A percentile compares a stretch with the other conserved stretches of the same genome.
These are phyloP conservation scores for Phytomonas francai DNA, from an alignment of 208 protist genomes.

Conservation along the genomic window DNA sequence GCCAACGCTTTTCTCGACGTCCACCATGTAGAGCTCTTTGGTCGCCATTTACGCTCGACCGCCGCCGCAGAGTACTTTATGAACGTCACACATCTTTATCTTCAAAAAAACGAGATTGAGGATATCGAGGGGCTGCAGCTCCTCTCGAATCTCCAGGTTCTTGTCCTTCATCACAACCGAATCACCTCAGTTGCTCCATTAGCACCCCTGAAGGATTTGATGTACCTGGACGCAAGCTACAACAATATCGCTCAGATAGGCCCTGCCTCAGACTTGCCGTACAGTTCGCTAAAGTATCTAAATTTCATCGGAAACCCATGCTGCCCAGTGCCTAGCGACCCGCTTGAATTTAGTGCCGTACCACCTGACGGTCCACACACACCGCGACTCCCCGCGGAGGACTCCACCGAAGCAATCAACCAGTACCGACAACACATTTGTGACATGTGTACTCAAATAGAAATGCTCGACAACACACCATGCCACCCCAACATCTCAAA, in stretches of 20 bases:
- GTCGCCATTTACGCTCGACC: neutral
- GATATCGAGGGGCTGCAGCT: conserved; percentile 55
- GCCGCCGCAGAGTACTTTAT: neutral
- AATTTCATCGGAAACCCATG: conserved; percentile 50
- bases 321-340: conserved; percentile 7
- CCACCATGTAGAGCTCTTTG: neutral
- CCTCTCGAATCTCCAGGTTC: conserved; percentile 46
- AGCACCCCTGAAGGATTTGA: conserved; percentile 29
- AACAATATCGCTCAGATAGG: conserved; percentile 32
- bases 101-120: conserved; percentile 60
- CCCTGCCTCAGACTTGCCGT: conserved; percentile 41
- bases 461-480: neutral
- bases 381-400: neutral
- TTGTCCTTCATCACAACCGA: conserved; percentile 71
- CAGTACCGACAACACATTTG: neutral
- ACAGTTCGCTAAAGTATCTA: conserved; percentile 35
- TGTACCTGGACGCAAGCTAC: conserved; percentile 49
- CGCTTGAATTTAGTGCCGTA: neutral
- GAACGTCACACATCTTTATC: conserved; percentile 24
- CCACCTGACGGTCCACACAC: neutral
- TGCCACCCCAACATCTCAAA: neutral
- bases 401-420: neutral
- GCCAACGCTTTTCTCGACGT: neutral
- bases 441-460: neutral
- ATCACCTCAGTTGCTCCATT: conserved; percentile 42